Conservation (phyloP, 1,284 basidiomycete genomes). For the Stygiomarasmius scandens region DNA sequence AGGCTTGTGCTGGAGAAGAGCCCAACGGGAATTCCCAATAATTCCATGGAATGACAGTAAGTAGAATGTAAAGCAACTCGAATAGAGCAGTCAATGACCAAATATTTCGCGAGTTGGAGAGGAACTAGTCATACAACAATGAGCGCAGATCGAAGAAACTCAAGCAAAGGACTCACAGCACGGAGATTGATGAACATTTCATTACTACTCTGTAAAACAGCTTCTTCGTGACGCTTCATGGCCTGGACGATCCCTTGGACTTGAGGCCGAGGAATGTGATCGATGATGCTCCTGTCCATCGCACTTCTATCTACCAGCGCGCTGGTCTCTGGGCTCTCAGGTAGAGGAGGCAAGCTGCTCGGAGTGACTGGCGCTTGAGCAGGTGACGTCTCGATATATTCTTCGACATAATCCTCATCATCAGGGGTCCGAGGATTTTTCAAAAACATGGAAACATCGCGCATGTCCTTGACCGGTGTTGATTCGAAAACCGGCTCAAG, state of each 20-base stretch:
- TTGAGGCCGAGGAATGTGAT: constrained; percentile 30
- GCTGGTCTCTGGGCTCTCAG: constrained; percentile 31
- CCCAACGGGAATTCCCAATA: constrained; percentile 21
- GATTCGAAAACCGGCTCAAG: constrained; percentile 44
- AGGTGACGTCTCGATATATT: constrained; percentile 21
- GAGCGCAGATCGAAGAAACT: constrained; percentile 13
- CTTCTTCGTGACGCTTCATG: constrained; percentile 37
- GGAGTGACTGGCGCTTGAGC: constrained; percentile 27
- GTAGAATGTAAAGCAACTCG: constrained; percentile 51
- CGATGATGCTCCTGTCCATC: constrained; percentile 34
- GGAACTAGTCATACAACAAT: constrained; percentile 36
- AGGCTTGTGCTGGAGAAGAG: constrained; percentile 9
- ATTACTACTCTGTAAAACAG: constrained; percentile 32
- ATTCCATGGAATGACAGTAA: constrained; percentile 50
- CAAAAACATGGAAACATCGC: constrained; percentile 53
- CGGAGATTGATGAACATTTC: constrained; percentile 44
- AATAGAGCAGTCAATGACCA: constrained; percentile 47
- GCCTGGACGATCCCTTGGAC: constrained; percentile 36
- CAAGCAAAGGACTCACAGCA: constrained; percentile 34
- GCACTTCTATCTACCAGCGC: constrained; percentile 5
- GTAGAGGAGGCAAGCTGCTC: constrained; percentile 38
- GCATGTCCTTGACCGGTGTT: constrained; percentile 48
- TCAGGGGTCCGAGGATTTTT: constrained; percentile 41
- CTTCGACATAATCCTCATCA: constrained; percentile 20
- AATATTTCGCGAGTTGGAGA: constrained; percentile 60